Base-by-base conservation (phyloP, 805 yeast species). In the Ogataea corticis region DNA sequence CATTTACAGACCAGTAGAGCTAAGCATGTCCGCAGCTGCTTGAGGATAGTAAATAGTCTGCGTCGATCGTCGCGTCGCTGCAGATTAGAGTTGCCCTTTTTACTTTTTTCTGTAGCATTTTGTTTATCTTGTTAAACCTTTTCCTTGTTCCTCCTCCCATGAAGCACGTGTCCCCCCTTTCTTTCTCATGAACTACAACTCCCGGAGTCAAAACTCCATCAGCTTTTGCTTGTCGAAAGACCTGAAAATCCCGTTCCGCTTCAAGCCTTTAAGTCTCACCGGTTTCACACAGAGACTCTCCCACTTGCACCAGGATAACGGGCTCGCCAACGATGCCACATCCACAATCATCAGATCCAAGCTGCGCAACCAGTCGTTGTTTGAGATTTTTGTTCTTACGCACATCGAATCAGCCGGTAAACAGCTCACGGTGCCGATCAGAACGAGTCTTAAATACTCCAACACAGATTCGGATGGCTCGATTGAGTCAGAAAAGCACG, bases 151-250 rank as follows among this genome's bases (percentile, higher is more conserved):
- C 23, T 19, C 9, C 14, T 27, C 13, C 10, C 17, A 12, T 23
- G 17, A 6, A 18, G 28, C 17, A n/a, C 11, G n/a, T 15, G 12
- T 12, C 15, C 15, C 18, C 14, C 30, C 14, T 19, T 29, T 33
- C 15, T 19, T 21, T 12, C 27, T 33, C 23, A 55, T 56, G 60
- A 54, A 54, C 38, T 56, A 54, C 48, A 51, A 53, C 41, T 45
- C 61, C 3, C 46, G 46, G 15, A 50, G 49, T 32, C 58, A 53
- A 42, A 55, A 54, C 43, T 52, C 57, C 4, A 41, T 46, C 11
- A 57, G 57, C 33, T 82, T 79, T 57, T 79, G 81, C 57, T 68
- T 76, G 3, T 79, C 86, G 0, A 72, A 75, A 46, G 86, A 81
- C 50, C 56, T 82, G 18, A 72, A 73, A 36, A 49, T 71, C 1